phyloP scores from a whole-genome alignment of 75 land plant species.

The Sequoiadendron giganteum region DNA sequence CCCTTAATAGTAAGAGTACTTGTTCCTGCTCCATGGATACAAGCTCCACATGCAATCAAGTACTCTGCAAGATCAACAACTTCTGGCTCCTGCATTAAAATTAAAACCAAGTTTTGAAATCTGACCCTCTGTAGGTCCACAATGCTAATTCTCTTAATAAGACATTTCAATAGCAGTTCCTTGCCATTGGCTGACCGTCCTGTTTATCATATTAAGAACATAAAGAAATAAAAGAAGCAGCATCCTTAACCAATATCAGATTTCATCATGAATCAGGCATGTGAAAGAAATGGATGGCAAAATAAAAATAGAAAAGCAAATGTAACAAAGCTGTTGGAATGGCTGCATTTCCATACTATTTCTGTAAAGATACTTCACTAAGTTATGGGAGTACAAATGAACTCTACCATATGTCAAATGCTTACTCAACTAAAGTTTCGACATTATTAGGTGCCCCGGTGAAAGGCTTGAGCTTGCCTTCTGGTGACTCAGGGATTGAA shows the following conservation, averaged over 20 bases:
- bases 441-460: neutral
- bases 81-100: constrained; percentile 64
- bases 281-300: neutral
- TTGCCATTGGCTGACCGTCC: neutral
- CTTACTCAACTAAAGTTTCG: neutral
- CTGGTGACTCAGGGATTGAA: no score
- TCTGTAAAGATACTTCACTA: neutral
- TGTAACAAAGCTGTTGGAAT: neutral
- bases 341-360: neutral
- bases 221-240: neutral
- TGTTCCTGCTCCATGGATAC: constrained; percentile 62
- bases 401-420: neutral
- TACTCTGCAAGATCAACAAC: constrained; percentile 71
- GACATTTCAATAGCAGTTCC: neutral
- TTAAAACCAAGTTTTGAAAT: neutral
- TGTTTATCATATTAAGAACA: neutral
- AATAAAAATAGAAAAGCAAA: neutral
- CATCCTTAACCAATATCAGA: neutral
- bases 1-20: constrained; percentile 44
- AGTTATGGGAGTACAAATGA: neutral
- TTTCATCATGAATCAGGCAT: constrained; percentile 4
- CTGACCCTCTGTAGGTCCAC: neutral
- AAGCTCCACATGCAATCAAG: constrained; percentile 64
- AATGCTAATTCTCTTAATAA: neutral
- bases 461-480: no score